Base-by-base conservation (phyloP, 1,139 yeast species). In the Keqinozyma sinolaborantium region DNA sequence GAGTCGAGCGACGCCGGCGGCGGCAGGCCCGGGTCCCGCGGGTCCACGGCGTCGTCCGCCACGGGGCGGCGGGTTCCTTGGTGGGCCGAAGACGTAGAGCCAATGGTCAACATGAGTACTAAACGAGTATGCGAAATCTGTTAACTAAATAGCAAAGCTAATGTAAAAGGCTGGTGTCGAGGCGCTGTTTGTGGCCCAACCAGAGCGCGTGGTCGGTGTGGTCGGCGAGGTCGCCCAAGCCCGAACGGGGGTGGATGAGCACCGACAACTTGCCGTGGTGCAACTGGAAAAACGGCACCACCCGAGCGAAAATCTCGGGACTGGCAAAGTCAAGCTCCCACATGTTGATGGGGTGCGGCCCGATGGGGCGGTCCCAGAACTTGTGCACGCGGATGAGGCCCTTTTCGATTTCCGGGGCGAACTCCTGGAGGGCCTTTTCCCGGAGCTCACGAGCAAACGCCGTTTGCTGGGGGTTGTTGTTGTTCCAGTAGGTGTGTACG, bases 341-440 rank as follows among this genome's bases (percentile, higher is more conserved):
- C 72, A 66, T 65, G 36, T 48, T 50, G 16, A 63, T 51, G 0
- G 81, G 77, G 42, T 77, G 83, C 1, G 83, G 83, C 0, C 83
- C 83, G 29, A 77, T 53, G 14, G 79, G 72, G 31, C 54, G 53
- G 30, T 72, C 73, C 66, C 74, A 71, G 30, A 73, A 56, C 39
- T 64, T 64, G 50, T 62, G 58, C 4, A 74, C 64, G 31, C 77
- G 42, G 16, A 74, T 55, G 20, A 56, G 53, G 2, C 75, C 77
- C 2, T 48, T 44, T 11, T 52, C 64, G 14, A 77, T 55, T 34
- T 76, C 80, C 8, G 49, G 33, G 5, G 64, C 60, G 44, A 77
- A 77, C 29, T 73, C 78, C 27, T 42, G 31, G 24, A 48, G 48
- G 5, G 76, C 61, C 33, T 61, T 54, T 14, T 62, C 68, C 33